These are phyloP conservation scores for Chrysoporthe puriensis DNA, from an alignment of 2,329 filamentous ascomycete species.

Conservation along the genomic window DNA sequence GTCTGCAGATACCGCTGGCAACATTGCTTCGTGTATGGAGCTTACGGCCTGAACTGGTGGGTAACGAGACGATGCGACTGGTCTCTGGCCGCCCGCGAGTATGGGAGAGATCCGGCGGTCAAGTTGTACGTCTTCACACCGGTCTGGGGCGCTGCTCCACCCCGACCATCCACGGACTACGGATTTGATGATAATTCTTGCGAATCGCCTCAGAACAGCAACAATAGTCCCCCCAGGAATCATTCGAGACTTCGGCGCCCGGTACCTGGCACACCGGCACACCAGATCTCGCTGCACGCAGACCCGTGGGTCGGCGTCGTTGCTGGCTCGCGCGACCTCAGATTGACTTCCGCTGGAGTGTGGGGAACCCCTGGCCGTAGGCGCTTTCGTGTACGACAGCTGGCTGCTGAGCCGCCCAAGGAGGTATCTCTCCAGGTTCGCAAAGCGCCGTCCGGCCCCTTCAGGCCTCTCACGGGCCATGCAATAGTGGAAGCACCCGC, in stretches of 20 bases:
- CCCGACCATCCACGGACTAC: background rate
- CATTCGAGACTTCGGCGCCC: background rate
- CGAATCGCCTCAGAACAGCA: background rate
- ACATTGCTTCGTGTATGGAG: background rate
- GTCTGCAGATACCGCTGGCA: constrained; percentile 6
- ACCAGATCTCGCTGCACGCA: background rate
- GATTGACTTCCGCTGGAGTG: background rate
- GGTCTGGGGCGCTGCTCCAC: constrained; percentile 14
- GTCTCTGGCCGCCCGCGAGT: background rate
- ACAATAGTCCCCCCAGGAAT: background rate
- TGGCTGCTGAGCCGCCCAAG: too few species aligned
- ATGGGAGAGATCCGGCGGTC: constrained; percentile 13
- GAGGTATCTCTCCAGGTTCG: background rate
- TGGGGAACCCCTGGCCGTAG: background rate
- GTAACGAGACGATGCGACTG: constrained; percentile 1
- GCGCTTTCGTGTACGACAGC: background rate
- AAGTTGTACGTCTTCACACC: constrained; percentile 8
- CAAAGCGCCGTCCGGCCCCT: background rate
- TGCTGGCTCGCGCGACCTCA: background rate
- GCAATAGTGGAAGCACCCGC: background rate
- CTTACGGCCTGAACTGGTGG: background rate
- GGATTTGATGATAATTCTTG: background rate
- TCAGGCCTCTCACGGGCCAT: background rate
- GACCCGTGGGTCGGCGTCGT: background rate
- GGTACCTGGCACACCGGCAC: background rate